These are phyloP conservation scores for Blastocystis sp. DNA, from an alignment of 352 stramenopile species.

Conservation along the genomic window DNA sequence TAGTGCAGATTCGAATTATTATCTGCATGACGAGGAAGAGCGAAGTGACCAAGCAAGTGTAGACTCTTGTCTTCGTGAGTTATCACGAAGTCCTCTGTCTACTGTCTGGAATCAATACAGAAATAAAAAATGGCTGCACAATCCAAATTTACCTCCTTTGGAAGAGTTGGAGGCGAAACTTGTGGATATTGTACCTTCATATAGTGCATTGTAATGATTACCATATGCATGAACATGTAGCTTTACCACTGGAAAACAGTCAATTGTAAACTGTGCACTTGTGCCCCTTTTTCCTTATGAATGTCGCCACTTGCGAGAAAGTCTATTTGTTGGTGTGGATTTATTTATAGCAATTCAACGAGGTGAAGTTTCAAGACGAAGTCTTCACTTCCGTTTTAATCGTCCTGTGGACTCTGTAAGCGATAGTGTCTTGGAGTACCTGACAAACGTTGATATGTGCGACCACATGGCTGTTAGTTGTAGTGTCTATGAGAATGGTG, in stretches of 20 bases:
- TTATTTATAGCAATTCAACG: conserved; percentile 25
- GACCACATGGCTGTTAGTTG: conserved; percentile 51
- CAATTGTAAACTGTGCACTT: neutral
- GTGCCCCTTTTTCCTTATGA: conserved; percentile 34
- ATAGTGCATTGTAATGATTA: neutral
- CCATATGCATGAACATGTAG: neutral
- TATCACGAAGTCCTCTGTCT: conserved; percentile 38
- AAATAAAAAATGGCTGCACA: conserved; percentile 17
- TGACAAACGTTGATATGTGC: conserved; percentile 59
- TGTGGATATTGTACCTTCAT: conserved; percentile 22
- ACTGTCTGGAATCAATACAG: conserved; percentile 50
- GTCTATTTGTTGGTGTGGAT: neutral
- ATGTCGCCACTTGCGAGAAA: conserved; percentile 11
- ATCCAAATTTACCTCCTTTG: neutral
- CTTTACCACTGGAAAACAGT: conserved; percentile 7
- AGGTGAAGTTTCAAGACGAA: conserved; percentile 3
- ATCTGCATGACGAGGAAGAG: neutral
- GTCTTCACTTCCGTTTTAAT: conserved; percentile 56
- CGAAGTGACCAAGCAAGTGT: neutral
- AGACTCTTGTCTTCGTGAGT: neutral
- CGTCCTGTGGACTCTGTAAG: conserved; percentile 50
- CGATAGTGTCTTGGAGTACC: conserved; percentile 16
- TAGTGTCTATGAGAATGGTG: conserved; percentile 17
- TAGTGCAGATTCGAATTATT: neutral
- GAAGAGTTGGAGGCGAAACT: conserved; percentile 41